Conservation (phyloP, 345 rosid genomes). For the Eucalyptus globulus region DNA sequence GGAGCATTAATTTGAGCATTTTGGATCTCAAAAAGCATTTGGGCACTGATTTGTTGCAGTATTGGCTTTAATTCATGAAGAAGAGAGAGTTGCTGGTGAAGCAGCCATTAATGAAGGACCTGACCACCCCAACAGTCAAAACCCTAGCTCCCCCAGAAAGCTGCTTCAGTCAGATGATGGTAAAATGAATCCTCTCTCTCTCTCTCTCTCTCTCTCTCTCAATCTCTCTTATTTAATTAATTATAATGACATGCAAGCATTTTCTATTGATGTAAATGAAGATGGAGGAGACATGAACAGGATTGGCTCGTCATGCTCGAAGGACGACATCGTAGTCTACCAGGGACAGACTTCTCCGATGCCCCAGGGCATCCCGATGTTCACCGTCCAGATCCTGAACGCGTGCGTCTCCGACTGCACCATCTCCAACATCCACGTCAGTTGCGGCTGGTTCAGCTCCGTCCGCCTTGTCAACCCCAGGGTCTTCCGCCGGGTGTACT, state of each 20-base stretch:
- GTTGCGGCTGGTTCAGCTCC: slow-evolving; percentile 53
- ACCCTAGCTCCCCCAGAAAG: neutral
- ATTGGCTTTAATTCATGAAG: neutral
- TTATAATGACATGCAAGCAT: neutral
- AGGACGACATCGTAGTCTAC: slow-evolving; percentile 40
- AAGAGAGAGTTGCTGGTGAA: neutral
- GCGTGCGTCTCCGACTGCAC: slow-evolving; percentile 35
- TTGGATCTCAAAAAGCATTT: neutral
- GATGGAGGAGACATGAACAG: neutral
- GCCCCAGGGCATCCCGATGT: slow-evolving; percentile 58
- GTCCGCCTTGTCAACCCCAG: slow-evolving; percentile 42
- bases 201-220: neutral
- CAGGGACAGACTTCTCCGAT: slow-evolving; percentile 46
- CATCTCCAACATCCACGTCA: slow-evolving; percentile 57
- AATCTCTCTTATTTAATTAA: neutral
- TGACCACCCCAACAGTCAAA: neutral
- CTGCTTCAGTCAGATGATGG: neutral
- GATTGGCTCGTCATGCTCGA: slow-evolving; percentile 23
- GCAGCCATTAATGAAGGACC: neutral
- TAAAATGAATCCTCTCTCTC: neutral
- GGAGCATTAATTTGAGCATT: neutral
- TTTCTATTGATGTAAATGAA: neutral
- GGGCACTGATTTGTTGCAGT: neutral
- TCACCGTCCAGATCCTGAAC: slow-evolving; percentile 1
- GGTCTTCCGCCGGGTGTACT: slow-evolving; percentile 36